phyloP scores from a whole-genome alignment of 306 rosid species.

The Rosa lucieae region DNA sequence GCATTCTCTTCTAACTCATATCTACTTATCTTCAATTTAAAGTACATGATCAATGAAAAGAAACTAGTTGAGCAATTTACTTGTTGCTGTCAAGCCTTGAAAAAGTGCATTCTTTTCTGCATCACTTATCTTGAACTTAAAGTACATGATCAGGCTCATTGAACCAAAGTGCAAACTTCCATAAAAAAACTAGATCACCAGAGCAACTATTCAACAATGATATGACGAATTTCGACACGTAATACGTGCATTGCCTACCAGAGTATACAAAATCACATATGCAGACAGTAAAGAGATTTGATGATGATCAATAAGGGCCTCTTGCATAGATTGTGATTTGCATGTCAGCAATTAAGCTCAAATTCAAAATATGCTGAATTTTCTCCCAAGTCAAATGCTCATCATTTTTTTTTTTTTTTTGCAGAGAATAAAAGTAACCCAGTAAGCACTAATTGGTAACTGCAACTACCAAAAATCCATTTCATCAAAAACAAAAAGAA shows the following conservation, averaged over 20 bases:
- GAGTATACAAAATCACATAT: not conserved
- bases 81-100: not conserved
- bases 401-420: not conserved
- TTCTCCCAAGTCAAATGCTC: too few relatives aligned
- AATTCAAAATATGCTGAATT: not conserved
- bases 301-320: constrained; percentile 7
- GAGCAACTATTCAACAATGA: not conserved
- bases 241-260: not conserved
- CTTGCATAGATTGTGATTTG: not conserved
- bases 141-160: constrained; percentile 2
- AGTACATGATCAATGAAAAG: constrained; percentile 6
- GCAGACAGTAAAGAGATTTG: not conserved
- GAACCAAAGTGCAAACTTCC: not conserved
- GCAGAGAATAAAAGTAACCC: not conserved
- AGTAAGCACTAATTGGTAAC: not conserved
- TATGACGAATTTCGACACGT: not conserved
- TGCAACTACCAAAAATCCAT: not conserved
- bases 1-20: not conserved
- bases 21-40: not conserved
- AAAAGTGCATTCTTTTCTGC: not conserved
- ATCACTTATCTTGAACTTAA: not conserved
- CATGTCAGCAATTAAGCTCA: constrained; percentile 1
- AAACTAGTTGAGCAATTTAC: not conserved
- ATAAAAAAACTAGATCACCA: not conserved
- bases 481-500: not conserved